Evolutionary conservation across 2,329 filamentous ascomycete genomes (phyloP).

Genomic region (Cladosporium austrohemisphaericum): DNA sequence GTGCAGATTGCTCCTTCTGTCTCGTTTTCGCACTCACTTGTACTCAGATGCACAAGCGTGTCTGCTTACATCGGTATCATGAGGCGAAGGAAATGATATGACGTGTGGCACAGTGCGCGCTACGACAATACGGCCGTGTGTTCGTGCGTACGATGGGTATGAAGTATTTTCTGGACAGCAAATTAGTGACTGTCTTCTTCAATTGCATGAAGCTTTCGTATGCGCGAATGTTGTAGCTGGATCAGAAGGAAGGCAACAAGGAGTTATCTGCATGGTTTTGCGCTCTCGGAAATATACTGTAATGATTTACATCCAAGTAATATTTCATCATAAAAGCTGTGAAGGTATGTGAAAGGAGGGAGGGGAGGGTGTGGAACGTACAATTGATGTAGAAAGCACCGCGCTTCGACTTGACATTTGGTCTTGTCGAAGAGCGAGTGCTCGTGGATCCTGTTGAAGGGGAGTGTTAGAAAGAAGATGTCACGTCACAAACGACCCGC

Average conservation of each 20-base stretch:
- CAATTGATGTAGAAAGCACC: not conserved
- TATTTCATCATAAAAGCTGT: constrained; percentile 13
- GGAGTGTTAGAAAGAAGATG: constrained; percentile 24
- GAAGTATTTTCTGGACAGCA: constrained; percentile 9
- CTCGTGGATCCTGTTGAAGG: too few relatives aligned
- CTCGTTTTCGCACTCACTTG: too few relatives aligned
- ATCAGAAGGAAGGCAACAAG: constrained; percentile 17
- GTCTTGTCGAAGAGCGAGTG: not conserved
- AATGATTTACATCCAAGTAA: constrained; percentile 16
- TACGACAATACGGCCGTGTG: too few relatives aligned
- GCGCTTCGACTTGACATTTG: not conserved
- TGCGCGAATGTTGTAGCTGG: not conserved
- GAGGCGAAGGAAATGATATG: too few relatives aligned
- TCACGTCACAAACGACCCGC: constrained; percentile 51
- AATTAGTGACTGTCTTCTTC: not conserved
- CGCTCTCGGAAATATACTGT: constrained; percentile 14
- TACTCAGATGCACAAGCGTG: too few relatives aligned
- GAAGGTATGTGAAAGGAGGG: not conserved
- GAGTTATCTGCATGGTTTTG: constrained; percentile 17
- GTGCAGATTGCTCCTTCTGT: too few relatives aligned
- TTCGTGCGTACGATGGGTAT: too few relatives aligned
- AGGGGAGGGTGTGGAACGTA: not conserved
- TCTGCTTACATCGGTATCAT: too few relatives aligned
- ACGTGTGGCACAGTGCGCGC: too few relatives aligned
- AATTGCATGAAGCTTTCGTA: not conserved